Evolutionary conservation across 2,329 filamentous ascomycete species (phyloP), one percentile per base, ranked within the genome.

Genomic region (Fusarium equiseti): DNA sequence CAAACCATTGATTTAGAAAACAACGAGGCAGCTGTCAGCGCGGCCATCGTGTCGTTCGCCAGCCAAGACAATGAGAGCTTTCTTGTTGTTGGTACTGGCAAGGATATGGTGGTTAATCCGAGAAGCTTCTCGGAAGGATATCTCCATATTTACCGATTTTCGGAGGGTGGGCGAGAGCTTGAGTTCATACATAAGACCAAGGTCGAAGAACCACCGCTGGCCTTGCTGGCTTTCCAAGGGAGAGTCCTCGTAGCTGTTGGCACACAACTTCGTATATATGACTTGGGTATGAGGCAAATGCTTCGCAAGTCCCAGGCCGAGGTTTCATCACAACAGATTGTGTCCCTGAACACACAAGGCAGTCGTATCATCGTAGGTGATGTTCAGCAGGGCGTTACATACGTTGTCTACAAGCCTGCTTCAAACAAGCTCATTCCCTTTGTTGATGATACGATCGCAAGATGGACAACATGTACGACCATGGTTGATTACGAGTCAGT

Each of bases 401-500:
- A 93, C 74, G 92, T 97, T 15, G 95, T 97, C 26, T 98, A 97
- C 85, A 98, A 99, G 80, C 91, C 91, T 45, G 90, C 94, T 72
- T 92, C 94, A 72, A 98, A 98, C 81, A 92, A 92, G 75, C 85
- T 99, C 50, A 97, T 99, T 64, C 92, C 95, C 0, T 99, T 99
- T 76, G 93, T 89, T 20, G 96, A 99, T 77, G 96, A 99, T 78
- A 92, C 91, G 9, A 88, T 98, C 66, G 87, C 94, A 53, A 90
- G 96, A 32, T 98, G 95, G 93, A 97, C 94, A 2, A 97, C 94
- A 1, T 92, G 92, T 73, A 92, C 92, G 1, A 88, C 94, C 5
- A 97, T 99, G 94, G 91, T 98, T 3, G 96, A 99, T 81, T 99
- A 99, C 80, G 96, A 99, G 79, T 97, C 96, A 2, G 90, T 93